Evolutionary conservation across 1,284 basidiomycete genomes (phyloP), one percentile per base, ranked within the genome.

Genomic region (Inonotus obliquus): DNA sequence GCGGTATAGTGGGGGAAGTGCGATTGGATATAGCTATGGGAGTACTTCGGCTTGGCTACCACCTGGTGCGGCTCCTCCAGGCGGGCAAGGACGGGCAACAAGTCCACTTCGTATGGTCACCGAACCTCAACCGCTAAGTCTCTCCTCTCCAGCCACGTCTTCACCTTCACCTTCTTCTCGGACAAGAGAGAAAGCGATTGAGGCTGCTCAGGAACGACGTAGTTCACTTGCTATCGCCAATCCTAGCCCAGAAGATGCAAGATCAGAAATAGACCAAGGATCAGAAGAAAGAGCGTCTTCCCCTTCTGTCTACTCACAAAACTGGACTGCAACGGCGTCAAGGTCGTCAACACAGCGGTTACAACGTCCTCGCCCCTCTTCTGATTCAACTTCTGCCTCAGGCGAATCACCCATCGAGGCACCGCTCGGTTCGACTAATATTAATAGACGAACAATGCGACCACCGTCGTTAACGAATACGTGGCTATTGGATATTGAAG

Each of bases 301-400:
- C 7, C 27, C 57, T 7, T 11, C 38, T 32, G 17, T 35, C 32
- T 44, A 17, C 17, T 44, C 27, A 9, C 23, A 21, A 7, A 3
- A 9, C 7, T 17, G 21, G 17, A 27, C 58, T 23, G 35, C 48
- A 19, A 57, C 60, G 6, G 17, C 57, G 6, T 62, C 60, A n/a
- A 49, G 54, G n/a, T 41, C 54, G 35, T 62, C 60, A 47, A 62
- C 55, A 17, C 60, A 57, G 27, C 54, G 48, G 4, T 44, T 51
- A 25, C 54, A 27, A 35, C 25, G 51, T 13, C 32, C 41, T n/a
- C 7, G 41, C 41, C 41, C n/a, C 38, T 39, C 13, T 2, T 6
- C 47, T 37, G 45, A n/a, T 21, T 2, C 27, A 17, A 49, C 55
- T 45, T 38, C 60, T 9, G 55, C 38, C 37, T 14, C 60, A 9